phyloP scores from a whole-genome alignment of 352 stramenopile genomes.

The Globisporangium uncinulatum region DNA sequence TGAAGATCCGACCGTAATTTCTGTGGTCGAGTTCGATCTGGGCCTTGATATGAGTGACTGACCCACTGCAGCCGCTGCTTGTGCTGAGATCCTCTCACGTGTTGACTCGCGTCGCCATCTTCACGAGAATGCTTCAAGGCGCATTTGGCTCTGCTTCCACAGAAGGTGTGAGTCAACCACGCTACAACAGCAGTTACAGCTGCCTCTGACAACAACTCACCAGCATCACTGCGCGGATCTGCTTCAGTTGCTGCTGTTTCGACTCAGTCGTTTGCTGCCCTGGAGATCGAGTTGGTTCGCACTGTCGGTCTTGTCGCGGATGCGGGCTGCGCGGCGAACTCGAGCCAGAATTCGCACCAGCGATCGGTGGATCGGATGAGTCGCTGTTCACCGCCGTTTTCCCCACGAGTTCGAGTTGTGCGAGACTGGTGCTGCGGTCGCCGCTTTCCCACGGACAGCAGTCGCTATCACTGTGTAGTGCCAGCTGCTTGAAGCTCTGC shows the following conservation, averaged over 20 bases:
- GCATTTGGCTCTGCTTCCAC: too few relatives aligned
- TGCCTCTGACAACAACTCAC: conserved; percentile 16
- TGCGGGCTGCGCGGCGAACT: neutral
- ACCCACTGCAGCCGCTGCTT: too few relatives aligned
- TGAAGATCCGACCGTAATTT: too few relatives aligned
- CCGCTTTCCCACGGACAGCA: conserved; percentile 13
- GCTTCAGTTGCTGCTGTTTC: conserved; percentile 45
- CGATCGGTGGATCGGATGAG: too few relatives aligned
- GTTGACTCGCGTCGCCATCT: too few relatives aligned
- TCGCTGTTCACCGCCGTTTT: neutral
- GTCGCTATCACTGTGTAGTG: conserved; percentile 4
- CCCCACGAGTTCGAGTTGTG: conserved; percentile 3
- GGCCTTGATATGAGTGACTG: too few relatives aligned
- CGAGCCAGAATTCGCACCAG: too few relatives aligned
- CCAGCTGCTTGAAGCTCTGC: neutral
- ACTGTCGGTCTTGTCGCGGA: neutral
- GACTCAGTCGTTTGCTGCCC: conserved; percentile 27
- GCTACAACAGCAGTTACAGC: too few relatives aligned
- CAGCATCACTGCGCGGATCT: conserved; percentile 35
- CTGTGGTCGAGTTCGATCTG: too few relatives aligned
- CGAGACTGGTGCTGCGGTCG: conserved; percentile 4
- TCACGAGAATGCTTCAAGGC: too few relatives aligned
- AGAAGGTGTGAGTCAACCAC: too few relatives aligned
- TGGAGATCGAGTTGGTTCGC: conserved; percentile 5
- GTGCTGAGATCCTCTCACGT: too few relatives aligned